A percentile compares a stretch with the other conserved stretches of the same genome.
Conservation (phyloP, 257 asterid species). For the Misopates orontium region DNA sequence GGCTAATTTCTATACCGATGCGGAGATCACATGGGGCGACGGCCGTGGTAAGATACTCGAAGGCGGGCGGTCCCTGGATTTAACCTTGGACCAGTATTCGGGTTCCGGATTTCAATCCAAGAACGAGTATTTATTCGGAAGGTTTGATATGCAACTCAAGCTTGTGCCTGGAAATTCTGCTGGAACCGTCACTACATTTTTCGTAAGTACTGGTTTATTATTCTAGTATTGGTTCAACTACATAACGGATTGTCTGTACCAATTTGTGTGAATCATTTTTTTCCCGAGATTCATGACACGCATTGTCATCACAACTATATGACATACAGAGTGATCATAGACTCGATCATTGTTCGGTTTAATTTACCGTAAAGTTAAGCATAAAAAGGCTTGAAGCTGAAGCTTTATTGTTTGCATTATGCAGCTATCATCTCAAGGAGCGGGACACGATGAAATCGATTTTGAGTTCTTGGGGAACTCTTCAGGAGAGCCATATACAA, state of each 20-base stretch:
- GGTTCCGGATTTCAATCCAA: constrained; percentile 40
- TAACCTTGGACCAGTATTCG: constrained; percentile 28
- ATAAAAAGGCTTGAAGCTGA: not conserved
- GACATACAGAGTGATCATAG: too few species aligned
- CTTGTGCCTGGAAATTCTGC: constrained; percentile 33
- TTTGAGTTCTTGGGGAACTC: constrained; percentile 41
- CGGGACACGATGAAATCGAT: constrained; percentile 41
- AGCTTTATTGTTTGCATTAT: not conserved
- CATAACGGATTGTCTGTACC: too few species aligned
- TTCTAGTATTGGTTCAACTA: too few species aligned
- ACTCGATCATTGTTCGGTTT: not conserved
- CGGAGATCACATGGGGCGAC: constrained; percentile 39
- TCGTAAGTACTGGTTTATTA: constrained; percentile 10
- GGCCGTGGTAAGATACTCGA: constrained; percentile 39
- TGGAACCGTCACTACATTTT: constrained; percentile 34
- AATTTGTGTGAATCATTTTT: too few species aligned
- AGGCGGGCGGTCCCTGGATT: constrained; percentile 28
- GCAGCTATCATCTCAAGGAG: constrained; percentile 39
- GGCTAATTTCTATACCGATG: constrained; percentile 34
- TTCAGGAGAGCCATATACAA: constrained; percentile 41
- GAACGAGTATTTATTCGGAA: constrained; percentile 26
- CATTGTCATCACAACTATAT: too few species aligned
- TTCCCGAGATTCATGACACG: too few species aligned
- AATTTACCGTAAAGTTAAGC: too few species aligned
- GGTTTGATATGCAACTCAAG: constrained; percentile 32